phyloP scores from a whole-genome alignment of 2,329 filamentous ascomycete species.

The Fonsecaea multimorphosa region DNA sequence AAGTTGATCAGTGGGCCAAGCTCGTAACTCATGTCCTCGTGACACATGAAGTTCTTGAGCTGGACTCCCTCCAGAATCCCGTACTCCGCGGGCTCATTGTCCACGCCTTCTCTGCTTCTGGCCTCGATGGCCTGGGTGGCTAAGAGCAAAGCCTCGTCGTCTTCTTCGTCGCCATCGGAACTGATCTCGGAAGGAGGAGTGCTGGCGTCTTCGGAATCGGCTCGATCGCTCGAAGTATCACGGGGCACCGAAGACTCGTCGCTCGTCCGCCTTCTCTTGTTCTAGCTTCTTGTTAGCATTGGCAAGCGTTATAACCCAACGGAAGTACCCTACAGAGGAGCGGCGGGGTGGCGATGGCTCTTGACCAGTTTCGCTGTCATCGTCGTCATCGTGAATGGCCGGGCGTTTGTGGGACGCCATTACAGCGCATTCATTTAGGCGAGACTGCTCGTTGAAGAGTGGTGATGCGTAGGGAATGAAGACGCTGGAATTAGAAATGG shows the following conservation, averaged over 20 bases:
- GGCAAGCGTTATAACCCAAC: not conserved
- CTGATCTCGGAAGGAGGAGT: constrained; percentile 34
- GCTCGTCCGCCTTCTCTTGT: constrained; percentile 38
- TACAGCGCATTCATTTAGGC: not conserved
- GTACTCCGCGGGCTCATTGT: constrained; percentile 78
- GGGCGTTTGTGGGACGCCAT: constrained; percentile 29
- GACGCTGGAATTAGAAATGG: not conserved
- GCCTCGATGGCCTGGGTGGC: constrained; percentile 67
- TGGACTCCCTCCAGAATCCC: constrained; percentile 88
- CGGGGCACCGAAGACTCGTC: constrained; percentile 28
- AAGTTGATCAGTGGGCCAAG: constrained; percentile 98
- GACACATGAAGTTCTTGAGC: constrained; percentile 96
- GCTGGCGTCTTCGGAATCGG: constrained; percentile 23
- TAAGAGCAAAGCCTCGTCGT: constrained; percentile 58
- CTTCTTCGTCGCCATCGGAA: constrained; percentile 30
- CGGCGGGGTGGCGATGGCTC: constrained; percentile 20
- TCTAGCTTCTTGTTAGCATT: constrained; percentile 22
- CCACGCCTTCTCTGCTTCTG: constrained; percentile 57
- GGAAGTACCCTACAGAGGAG: constrained; percentile 20
- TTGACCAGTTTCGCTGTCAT: constrained; percentile 19
- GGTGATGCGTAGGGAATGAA: not conserved
- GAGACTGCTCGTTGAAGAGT: not conserved
- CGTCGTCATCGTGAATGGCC: constrained; percentile 17
- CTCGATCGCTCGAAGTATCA: constrained; percentile 25
- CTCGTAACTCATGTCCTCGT: constrained; percentile 77